phyloP scores from a whole-genome alignment of 179 eudicot genomes.

The Spinacia oleracea region DNA sequence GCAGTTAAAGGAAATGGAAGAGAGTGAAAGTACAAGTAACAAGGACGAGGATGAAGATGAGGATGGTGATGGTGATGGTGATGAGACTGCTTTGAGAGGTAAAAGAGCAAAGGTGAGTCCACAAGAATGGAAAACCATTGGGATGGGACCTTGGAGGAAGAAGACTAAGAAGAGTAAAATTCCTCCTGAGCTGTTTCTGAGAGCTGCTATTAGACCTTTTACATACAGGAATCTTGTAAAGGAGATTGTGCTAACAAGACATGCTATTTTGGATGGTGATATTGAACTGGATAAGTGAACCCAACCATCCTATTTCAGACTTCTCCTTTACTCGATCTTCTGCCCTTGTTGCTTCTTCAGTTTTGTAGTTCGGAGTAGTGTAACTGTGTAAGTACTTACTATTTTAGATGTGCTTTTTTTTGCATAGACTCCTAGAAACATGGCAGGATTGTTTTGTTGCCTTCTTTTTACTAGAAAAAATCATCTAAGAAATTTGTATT shows the following conservation, averaged over 20 bases:
- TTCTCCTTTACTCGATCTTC: neutral
- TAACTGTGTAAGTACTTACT: no score
- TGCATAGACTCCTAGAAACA: no score
- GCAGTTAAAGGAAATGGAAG: constrained; percentile 45
- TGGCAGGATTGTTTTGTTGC: no score
- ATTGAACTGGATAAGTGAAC: constrained; percentile 40
- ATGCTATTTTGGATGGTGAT: constrained; percentile 88
- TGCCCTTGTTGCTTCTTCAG: neutral
- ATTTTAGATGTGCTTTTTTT: no score
- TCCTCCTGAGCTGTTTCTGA: constrained; percentile 82
- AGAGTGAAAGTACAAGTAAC: constrained; percentile 20
- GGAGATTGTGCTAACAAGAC: constrained; percentile 87
- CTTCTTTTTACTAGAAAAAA: no score
- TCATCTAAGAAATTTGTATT: no score
- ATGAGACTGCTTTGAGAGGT: constrained; percentile 62
- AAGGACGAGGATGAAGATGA: constrained; percentile 55
- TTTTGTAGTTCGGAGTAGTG: neutral
- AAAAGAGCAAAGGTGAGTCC: constrained; percentile 64
- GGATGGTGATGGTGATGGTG: constrained; percentile 38
- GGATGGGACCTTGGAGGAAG: constrained; percentile 67
- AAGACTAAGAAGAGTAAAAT: constrained; percentile 69
- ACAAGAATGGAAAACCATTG: constrained; percentile 68
- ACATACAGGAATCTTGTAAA: constrained; percentile 88
- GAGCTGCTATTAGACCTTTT: constrained; percentile 89
- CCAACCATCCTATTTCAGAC: neutral